Percentiles rank a stretch among this genome's conserved stretches.
Evolutionary conservation across 371 early-diverging fungal genomes (phyloP).

Genomic region (Chytridium lagenaria): DNA sequence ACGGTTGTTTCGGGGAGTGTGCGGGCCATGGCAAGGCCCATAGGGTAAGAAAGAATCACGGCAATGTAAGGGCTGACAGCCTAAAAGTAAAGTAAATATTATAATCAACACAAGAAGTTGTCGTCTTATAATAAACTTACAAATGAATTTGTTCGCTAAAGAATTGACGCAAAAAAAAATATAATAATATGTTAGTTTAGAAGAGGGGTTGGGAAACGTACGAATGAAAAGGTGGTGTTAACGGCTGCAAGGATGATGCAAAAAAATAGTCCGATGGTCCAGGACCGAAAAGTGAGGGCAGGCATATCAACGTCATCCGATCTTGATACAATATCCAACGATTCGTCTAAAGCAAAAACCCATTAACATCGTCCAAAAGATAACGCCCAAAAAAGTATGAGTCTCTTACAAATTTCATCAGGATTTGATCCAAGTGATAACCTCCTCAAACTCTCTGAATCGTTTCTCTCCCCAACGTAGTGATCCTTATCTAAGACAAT

Average conservation of each 20-base stretch:
- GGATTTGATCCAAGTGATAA: conserved; percentile 16
- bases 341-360: no score
- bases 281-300: conserved; percentile 11
- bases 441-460: not conserved
- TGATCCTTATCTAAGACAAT: not conserved
- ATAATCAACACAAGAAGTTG: not conserved
- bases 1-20: conserved; percentile 23
- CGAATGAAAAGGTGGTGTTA: conserved; percentile 24
- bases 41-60: conserved; percentile 48
- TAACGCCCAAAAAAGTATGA: no score
- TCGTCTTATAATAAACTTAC: no score
- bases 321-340: conserved; percentile 9
- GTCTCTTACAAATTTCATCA: conserved; percentile 15
- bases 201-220: no score
- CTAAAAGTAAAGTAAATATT: conserved; percentile 12
- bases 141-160: conserved; percentile 12
- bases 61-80: conserved; percentile 30
- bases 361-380: no score
- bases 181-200: not conserved
- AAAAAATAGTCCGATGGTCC: conserved; percentile 14
- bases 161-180: no score
- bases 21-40: conserved; percentile 48
- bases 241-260: conserved; percentile 18
- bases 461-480: not conserved
- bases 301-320: conserved; percentile 4